Base-by-base conservation (phyloP, 148 eudicot genomes). In the Salicornia ramosissima region DNA sequence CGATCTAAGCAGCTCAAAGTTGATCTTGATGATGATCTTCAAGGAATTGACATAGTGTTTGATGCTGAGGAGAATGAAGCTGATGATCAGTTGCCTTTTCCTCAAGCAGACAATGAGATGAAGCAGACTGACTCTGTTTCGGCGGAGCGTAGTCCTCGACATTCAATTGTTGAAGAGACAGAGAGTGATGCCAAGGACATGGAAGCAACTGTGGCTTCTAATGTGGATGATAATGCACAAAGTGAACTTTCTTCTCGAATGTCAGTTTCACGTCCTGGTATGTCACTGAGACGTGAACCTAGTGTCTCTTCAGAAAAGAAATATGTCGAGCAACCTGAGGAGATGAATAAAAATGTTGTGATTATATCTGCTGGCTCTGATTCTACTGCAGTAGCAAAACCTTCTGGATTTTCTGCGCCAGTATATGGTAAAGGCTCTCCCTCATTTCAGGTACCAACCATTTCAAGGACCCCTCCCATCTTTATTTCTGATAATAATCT, bases 11-110 rank as follows among this genome's bases (percentile, higher is more conserved):
- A 78, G 71, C 77, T 87, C 79, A 89, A 89, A 72, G 85, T 85
- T 31, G 93, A 91, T 83, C 89, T 83, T 34, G 97, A 95, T 74
- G 99, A 94, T 75, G 99, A 95, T 84, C 93, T 94, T 71, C 96
- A 94, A 74, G 98, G 96, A 42, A 87, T 94, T 59, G 89, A 95
- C 75, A 95, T 95, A 63, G 99, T 91, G 30, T 95, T 95, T 66
- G 99, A 91, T 74, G 99, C 83, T 19, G 99, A 91, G 87, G 99
- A 95, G 64, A 77, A 86, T 21, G 99, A 87, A 75, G 79, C 97
- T 59, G 99, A 95, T 74, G 99, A 95, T 80, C 87, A 86, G 49
- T 65, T 95, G 65, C 96, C 96, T 14, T 95, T 95, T 68, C 97
- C 97, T 70, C 96, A 87, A 73, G 80, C 86, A 0, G 99, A 91